Percentiles rank a stretch among this genome's conserved stretches.
Evolutionary conservation across 1,139 yeast genomes (phyloP).

Genomic region (Pichia sp.): DNA sequence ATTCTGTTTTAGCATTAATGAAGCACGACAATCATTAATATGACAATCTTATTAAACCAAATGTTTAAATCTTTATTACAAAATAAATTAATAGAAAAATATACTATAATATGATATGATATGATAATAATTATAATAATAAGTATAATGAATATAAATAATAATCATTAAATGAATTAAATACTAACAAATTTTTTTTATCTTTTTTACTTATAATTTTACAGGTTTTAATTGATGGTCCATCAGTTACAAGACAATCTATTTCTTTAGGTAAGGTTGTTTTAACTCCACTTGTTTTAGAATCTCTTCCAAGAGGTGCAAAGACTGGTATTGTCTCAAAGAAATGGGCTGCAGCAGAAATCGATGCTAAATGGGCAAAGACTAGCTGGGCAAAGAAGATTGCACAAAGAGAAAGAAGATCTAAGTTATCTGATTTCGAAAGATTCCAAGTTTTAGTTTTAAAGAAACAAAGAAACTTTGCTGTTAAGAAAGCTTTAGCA

Average conservation of each 20-base stretch:
- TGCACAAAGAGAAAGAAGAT: conserved; percentile 90
- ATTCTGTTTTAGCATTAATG: too few species aligned
- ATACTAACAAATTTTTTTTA: conserved; percentile 12
- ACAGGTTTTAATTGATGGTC: conserved; percentile 93
- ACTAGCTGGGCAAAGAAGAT: conserved; percentile 98
- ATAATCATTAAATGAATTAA: neutral
- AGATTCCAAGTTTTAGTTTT: conserved; percentile 98
- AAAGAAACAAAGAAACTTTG: conserved; percentile 95
- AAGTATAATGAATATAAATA: too few species aligned
- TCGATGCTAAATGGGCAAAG: conserved; percentile 86
- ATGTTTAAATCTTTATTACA: too few species aligned
- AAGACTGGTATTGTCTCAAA: conserved; percentile 79
- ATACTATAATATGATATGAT: too few species aligned
- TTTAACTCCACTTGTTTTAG: conserved; percentile 86
- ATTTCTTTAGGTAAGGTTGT: conserved; percentile 79
- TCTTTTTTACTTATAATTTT: conserved; percentile 3
- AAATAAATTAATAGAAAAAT: too few species aligned
- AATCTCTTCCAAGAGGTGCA: conserved; percentile 89
- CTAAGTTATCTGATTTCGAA: conserved; percentile 92
- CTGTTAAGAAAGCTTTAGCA: conserved; percentile 87
- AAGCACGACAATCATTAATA: too few species aligned
- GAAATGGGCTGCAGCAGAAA: conserved; percentile 91
- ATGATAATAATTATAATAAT: too few species aligned
- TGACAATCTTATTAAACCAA: too few species aligned
- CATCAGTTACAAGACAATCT: conserved; percentile 92